Base-by-base conservation (phyloP, 129 eudicot genomes). In the Cynara cardunculus region DNA sequence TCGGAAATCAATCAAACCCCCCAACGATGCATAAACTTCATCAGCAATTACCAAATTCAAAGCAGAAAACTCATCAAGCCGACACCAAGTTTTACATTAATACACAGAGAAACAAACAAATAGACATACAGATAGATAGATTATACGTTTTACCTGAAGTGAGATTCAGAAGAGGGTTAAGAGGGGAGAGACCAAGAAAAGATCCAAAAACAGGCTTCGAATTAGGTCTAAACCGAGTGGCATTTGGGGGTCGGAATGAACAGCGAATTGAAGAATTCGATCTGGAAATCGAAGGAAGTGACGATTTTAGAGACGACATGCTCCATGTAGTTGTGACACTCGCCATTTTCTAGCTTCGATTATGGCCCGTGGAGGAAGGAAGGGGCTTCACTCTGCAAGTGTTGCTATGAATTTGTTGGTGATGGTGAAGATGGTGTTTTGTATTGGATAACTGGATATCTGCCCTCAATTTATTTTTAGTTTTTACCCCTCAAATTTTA, bases 251-350 rank as follows among this genome's bases (percentile, higher is more conserved):
- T 24, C 80, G 77, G 31, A 81, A 69, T 5, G 91, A 84, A 34
- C 87, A 84, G 24, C 86, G 84, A 71, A 78, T 74, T 31, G 83
- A 72, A 25, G 86, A 46, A 78, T 10, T 83, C 16, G 80, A 72
- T 27, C 13, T 6, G 66, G 82, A 27, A 24, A 82, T 30, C 12
- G 91, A 82, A 73, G 97, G 97, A 1, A 92, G 86, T 19, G 97
- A 86, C 6, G 91, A 80, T 80, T 84, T 82, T 25, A 92, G 89
- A 79, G 93, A 90, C 9, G 95, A 86, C 91, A 92, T 87, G 74
- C 79, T 92, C 92, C 89, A 92, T 28, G 97, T 88, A 5, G 91
- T 80, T 30, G 92, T 87, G 30, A 89, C 86, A 68, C 80, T 86
- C 75, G 92, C 92, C 91, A 87, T 90, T 31, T 27, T 79, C 72